Evolutionary conservation across 2,329 filamentous ascomycete genomes (phyloP), one percentile per base, ranked within the genome.

Genomic region (Lasiodiplodia gonubiensis): DNA sequence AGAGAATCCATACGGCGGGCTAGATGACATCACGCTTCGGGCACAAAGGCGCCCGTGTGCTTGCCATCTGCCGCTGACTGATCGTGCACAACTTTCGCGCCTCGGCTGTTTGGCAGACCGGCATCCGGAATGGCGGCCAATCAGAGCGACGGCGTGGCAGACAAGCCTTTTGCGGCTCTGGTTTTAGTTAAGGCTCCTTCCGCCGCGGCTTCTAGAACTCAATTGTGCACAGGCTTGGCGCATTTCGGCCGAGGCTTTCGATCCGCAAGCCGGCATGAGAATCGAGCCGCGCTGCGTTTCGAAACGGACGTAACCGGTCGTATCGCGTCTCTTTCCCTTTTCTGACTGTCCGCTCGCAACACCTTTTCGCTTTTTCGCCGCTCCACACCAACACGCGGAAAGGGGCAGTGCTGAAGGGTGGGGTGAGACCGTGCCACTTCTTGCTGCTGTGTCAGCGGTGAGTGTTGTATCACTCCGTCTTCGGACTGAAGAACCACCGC

Each of bases 21-120:
- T n/a, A 18, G 18, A 55, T 55, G 53, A 55, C 35, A 35, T 55
- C 53, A 55, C 53, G 54, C 54, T 27, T 14, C 35, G 23, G 30
- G 18, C 33, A 37, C n/a, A 11, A 30, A 7, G 30, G 30, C 33
- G 30, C n/a, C 53, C 30, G 54, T 46, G 54, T 25, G 37, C 35
- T 6, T 10, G 12, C 12, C 18, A 35, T 21, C 51, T 37, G 53
- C 18, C 51, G 27, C 51, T 30, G 51, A 54, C 23, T 33, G 51
- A 54, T 14, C 12, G 3, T 59, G 11, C 21, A 59, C 30, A 35
- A 35, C 33, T 27, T 27, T 16, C 16, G 30, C 18, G 18, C 25
- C 54, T 59, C 54, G 54, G 54, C 54, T 42, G 4, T 1, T 12
- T 14, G 4, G 11, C 33, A 25, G 35, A 21, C 12, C 23, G n/a